Evolutionary conservation across 2,329 filamentous ascomycete genomes (phyloP).

Genomic region (Fusarium equiseti): DNA sequence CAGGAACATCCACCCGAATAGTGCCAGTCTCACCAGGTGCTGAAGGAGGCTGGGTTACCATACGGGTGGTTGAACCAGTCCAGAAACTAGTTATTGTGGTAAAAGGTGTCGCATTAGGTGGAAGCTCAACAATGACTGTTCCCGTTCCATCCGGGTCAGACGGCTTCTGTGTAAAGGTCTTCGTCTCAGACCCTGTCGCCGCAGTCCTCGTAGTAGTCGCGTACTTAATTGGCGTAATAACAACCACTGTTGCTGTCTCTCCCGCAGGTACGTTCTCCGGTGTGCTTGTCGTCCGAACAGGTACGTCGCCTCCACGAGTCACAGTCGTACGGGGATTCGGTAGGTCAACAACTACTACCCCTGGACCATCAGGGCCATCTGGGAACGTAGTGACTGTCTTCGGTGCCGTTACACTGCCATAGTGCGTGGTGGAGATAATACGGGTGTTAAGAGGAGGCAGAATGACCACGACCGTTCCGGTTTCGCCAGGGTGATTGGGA

Average conservation of each 20-base stretch:
- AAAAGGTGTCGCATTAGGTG: neutral
- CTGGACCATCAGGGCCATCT: neutral
- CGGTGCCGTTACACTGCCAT: neutral
- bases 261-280: neutral
- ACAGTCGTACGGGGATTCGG: constrained; percentile 3
- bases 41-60: neutral
- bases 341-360: neutral
- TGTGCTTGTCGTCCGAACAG: neutral
- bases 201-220: neutral
- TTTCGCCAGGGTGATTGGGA: neutral
- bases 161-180: neutral
- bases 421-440: neutral
- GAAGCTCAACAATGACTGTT: neutral
- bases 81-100: neutral
- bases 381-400: neutral
- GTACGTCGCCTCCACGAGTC: neutral
- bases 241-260: neutral
- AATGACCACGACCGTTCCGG: neutral
- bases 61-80: neutral
- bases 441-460: constrained; percentile 5
- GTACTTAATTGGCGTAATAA: constrained; percentile 1
- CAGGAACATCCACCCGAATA: neutral
- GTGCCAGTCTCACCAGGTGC: neutral
- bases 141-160: neutral
- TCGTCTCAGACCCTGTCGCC: neutral